A percentile compares a stretch with the other conserved stretches of the same genome.
Conservation (phyloP, 106 monocot species). For the Gastrodia elata region DNA sequence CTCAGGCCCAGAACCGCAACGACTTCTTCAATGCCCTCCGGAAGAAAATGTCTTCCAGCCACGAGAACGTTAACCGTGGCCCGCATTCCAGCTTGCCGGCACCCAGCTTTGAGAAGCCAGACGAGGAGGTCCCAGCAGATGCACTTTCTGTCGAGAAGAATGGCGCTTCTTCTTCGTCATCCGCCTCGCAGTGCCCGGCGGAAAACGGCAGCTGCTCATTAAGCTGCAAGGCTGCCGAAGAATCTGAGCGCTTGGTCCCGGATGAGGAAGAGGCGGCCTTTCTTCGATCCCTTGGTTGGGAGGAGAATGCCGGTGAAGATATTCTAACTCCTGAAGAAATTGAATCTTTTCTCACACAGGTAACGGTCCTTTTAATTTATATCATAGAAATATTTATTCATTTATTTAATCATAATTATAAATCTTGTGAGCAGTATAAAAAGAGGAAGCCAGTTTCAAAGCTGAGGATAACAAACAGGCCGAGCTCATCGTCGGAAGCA, state of each 20-base stretch:
- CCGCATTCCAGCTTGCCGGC: background rate
- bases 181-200: background rate
- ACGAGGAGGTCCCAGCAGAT: background rate
- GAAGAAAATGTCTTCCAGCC: conserved; percentile 19
- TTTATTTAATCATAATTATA: background rate
- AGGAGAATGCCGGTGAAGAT: conserved; percentile 16
- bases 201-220: conserved; percentile 13
- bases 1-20: conserved; percentile 41
- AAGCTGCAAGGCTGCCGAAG: conserved; percentile 3
- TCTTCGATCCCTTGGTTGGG: conserved; percentile 24
- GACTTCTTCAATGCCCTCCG: conserved; percentile 62
- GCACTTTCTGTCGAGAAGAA: conserved; percentile 1
- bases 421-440: background rate
- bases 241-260: conserved; percentile 8
- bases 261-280: conserved; percentile 35
- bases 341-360: conserved; percentile 23
- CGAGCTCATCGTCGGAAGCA: background rate
- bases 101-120: background rate
- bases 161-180: background rate
- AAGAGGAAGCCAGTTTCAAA: conserved; percentile 2
- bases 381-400: background rate
- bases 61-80: conserved; percentile 2
- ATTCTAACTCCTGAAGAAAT: conserved; percentile 22
- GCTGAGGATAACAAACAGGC: background rate
- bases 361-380: too few relatives aligned